Base-by-base conservation (phyloP, 1,284 basidiomycete genomes). In the Mycosarcoma maydis region DNA sequence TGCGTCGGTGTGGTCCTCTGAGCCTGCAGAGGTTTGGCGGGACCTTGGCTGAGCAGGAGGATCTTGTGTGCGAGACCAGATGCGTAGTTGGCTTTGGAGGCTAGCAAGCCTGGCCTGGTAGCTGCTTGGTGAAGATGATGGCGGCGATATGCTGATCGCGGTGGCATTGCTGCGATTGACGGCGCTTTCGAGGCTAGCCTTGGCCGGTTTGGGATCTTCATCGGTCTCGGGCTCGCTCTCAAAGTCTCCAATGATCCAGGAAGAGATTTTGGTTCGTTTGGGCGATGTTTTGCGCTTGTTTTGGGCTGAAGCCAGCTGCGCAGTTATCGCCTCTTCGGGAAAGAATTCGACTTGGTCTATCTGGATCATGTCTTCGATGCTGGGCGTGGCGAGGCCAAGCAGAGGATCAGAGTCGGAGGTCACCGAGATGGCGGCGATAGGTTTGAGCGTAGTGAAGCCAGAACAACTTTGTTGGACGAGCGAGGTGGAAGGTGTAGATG, bases 161-260 rank as follows among this genome's bases (percentile, higher is more conserved):
- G 54, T 44, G 42, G 43, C 45, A 32, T 32, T 41, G 20, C 27
- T 37, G 16, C 29, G 52, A 13, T 52, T 45, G 14, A 34, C 33
- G 7, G 33, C 32, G 19, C 30, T 22, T 11, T 45, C 22, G 14
- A 16, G 38, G 24, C 30, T 45, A n/a, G n/a, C 20, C n/a, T 22
- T 44, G 11, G 37, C 29, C 13, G 51, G 27, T 14, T 46, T 27
- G 9, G 17, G 43, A 3, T 68, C 58, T 5, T 61, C 65, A 19
- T 68, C 58, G 33, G 33, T 52, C 29, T 68, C 65, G 2, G 65
- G 54, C 41, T 62, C 65, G 40, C 59, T 62, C 34, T 69, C 60
- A 42, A 69, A 62, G 38, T 72, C 62, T 17, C 60, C 59, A 22
- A 67, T 60, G 51, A 67, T 65, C 64, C 66, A 68, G 8, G 69